A percentile compares a stretch with the other conserved stretches of the same genome.
Conservation (phyloP, 192 early-diverging fungal genomes). For the Geosiphon pyriformis region DNA sequence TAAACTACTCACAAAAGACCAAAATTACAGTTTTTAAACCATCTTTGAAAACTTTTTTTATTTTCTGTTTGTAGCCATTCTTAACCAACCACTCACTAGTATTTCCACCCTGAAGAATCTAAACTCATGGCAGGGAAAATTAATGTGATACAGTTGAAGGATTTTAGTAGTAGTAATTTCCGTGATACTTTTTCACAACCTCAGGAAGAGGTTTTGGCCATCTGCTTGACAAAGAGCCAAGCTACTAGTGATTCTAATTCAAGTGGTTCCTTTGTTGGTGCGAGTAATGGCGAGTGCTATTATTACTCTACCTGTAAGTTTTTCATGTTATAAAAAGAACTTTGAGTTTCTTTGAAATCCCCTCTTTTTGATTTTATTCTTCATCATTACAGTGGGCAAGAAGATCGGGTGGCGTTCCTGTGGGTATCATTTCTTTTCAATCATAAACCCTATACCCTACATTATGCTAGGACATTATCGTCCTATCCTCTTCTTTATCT, state of each 20-base stretch:
- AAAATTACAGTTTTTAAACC: too few relatives aligned
- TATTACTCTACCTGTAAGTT: constrained; percentile 11
- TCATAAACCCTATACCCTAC: too few relatives aligned
- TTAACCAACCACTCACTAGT: too few relatives aligned
- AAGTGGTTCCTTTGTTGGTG: neutral
- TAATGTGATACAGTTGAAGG: neutral
- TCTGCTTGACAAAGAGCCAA: neutral
- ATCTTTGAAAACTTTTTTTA: too few relatives aligned
- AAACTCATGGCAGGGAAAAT: neutral
- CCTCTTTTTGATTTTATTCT: neutral
- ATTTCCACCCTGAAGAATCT: neutral
- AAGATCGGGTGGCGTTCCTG: constrained; percentile 9
- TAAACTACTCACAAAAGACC: too few relatives aligned
- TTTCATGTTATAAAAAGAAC: neutral
- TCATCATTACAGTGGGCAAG: neutral
- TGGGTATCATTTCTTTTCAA: neutral
- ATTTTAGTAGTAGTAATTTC: neutral
- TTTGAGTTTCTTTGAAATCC: neutral
- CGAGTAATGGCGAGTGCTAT: constrained; percentile 1
- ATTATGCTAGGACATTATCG: too few relatives aligned
- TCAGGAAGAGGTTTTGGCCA: neutral
- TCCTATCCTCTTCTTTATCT: too few relatives aligned
- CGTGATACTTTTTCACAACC: neutral
- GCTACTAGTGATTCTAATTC: neutral
- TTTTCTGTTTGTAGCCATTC: too few relatives aligned